A percentile compares a stretch with the other conserved stretches of the same genome.
These are phyloP conservation scores for Trichoderma brevicompactum DNA, from an alignment of 2,329 filamentous ascomycete species.

Conservation along the genomic window DNA sequence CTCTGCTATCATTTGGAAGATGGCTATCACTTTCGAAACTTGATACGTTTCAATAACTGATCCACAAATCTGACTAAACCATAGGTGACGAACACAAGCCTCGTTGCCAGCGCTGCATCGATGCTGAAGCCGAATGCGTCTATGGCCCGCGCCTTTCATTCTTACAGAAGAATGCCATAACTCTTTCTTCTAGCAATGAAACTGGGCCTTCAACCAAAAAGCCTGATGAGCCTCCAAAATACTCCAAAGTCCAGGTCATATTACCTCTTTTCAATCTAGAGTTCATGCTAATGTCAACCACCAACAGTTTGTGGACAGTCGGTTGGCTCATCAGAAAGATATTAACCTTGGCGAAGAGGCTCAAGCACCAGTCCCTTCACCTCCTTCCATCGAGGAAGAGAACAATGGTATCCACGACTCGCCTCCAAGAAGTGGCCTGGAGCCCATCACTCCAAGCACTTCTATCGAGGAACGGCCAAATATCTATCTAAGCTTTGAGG, in stretches of 20 bases:
- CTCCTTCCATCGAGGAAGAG: not conserved
- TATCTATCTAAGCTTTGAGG: not conserved
- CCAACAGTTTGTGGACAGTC: not conserved
- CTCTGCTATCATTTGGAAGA: not conserved
- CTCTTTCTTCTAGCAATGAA: not conserved
- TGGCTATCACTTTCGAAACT: not conserved
- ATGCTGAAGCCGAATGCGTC: slow-evolving; percentile 9
- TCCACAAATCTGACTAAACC: not conserved
- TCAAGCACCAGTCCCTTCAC: not conserved
- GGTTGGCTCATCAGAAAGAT: not conserved
- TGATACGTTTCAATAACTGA: not conserved
- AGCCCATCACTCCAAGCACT: not conserved
- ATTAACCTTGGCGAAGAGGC: not conserved
- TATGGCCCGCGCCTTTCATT: slow-evolving; percentile 12
- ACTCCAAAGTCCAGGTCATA: slow-evolving; percentile 1
- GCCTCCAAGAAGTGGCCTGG: not conserved
- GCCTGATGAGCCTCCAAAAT: not conserved
- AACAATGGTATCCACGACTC: not conserved
- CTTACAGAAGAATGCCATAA: slow-evolving; percentile 10
- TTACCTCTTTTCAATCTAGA: not conserved
- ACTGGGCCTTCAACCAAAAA: not conserved
- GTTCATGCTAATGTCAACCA: not conserved
- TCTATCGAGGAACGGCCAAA: not conserved
- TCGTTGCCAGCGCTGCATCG: slow-evolving; percentile 11
- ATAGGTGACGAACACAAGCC: slow-evolving; percentile 16